Evolutionary conservation across 345 rosid species (phyloP).

Genomic region (Linum lewisii): DNA sequence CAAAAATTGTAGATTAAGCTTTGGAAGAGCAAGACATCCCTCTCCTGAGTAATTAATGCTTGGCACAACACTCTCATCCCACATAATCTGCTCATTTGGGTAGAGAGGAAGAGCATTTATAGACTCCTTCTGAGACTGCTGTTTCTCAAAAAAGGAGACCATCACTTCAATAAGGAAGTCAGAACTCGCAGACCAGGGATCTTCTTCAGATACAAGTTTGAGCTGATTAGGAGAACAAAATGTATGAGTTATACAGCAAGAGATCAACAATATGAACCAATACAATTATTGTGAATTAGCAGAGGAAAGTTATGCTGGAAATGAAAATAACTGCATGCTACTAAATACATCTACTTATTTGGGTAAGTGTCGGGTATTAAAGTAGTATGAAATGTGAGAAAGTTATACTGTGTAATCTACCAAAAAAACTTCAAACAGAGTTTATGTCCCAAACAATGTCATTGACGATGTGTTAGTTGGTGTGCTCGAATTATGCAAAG

Average conservation of each 20-base stretch:
- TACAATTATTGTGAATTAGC: neutral
- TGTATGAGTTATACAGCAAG: neutral
- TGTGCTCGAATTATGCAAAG: no score
- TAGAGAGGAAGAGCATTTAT: constrained; percentile 96
- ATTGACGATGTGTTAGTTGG: no score
- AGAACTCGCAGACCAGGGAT: constrained; percentile 79
- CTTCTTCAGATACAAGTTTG: constrained; percentile 69
- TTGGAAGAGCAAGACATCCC: constrained; percentile 98
- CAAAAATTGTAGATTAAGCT: constrained; percentile 89
- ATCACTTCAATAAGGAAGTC: constrained; percentile 90
- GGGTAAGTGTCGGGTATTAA: neutral
- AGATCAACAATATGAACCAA: neutral
- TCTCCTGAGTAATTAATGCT: constrained; percentile 99
- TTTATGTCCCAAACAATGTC: no score
- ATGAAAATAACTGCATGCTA: neutral
- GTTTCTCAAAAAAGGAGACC: constrained; percentile 88
- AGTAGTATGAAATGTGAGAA: neutral
- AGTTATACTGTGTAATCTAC: no score
- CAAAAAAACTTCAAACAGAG: no score
- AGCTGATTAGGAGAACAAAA: constrained; percentile 41
- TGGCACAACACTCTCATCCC: constrained; percentile 98
- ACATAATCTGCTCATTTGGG: constrained; percentile 99
- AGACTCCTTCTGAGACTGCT: constrained; percentile 93
- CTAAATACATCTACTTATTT: neutral
- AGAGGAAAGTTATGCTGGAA: neutral